A percentile compares a stretch with the other conserved stretches of the same genome.
Evolutionary conservation across 1,284 basidiomycete species (phyloP).

Genomic region (Stygiomarasmius scandens): DNA sequence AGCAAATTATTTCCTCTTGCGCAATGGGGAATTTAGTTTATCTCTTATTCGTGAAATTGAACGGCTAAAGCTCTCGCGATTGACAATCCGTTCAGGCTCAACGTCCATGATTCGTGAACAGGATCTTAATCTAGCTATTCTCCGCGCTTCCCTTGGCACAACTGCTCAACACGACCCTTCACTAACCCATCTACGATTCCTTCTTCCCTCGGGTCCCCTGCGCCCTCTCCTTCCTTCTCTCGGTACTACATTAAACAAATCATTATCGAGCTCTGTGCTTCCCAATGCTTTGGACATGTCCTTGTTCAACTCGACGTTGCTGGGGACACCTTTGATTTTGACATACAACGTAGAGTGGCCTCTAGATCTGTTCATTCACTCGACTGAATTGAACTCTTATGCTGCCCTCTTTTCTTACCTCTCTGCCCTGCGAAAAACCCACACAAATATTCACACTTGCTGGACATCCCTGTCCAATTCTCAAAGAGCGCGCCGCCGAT

Average conservation of each 20-base stretch:
- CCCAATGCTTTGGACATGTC: conserved; percentile 41
- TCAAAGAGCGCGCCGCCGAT: conserved; percentile 78
- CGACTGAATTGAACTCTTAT: conserved; percentile 75
- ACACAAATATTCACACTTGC: conserved; percentile 75
- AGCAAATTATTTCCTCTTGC: conserved; percentile 84
- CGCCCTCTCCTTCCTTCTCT: conserved; percentile 77
- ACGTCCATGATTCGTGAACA: conserved; percentile 84
- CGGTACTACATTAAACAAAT: conserved; percentile 35
- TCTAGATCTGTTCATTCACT: conserved; percentile 85
- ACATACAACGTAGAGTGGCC: conserved; percentile 81
- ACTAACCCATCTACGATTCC: conserved; percentile 71
- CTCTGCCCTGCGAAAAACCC: conserved; percentile 81
- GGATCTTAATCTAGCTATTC: conserved; percentile 80
- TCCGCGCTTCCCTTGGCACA: conserved; percentile 83
- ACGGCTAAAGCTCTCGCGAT: conserved; percentile 72
- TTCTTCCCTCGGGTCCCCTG: conserved; percentile 76
- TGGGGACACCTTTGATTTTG: conserved; percentile 77
- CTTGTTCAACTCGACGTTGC: conserved; percentile 72
- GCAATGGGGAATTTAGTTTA: conserved; percentile 85
- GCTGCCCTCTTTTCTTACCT: conserved; percentile 82
- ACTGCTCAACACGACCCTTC: conserved; percentile 80
- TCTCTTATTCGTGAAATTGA: conserved; percentile 83
- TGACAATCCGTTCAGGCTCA: conserved; percentile 65
- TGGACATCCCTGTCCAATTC: conserved; percentile 85
- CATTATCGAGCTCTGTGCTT: conserved; percentile 25